Evolutionary conservation across 2,329 filamentous ascomycete species (phyloP), one percentile per base, ranked within the genome.

Genomic region (Cordyceps javanica): DNA sequence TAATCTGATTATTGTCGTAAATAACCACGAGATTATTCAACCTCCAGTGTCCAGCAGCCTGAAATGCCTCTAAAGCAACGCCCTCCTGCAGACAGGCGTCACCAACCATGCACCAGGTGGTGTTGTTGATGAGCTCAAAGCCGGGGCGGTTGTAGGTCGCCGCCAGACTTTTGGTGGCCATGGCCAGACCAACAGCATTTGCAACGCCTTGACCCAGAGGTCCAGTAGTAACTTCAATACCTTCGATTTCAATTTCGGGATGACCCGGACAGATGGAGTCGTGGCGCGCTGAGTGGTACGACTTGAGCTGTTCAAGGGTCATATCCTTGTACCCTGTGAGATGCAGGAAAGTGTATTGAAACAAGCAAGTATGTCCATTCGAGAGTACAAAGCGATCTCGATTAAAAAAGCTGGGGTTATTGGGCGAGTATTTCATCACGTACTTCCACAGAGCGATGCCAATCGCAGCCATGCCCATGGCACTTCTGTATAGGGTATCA

Each of bases 341-440:
- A 59, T 84, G 77, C 9, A 81, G 69, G 60, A 83, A 78, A 0
- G 70, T 66, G 66, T 83, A 83, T 58, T 81, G 77, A 60, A 81
- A 82, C 23, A 83, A 70, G 62, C 78, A 80, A 1, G 77, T 75
- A 62, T 82, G 80, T n/a, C 69, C 83, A 62, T 86, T 86, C 23
- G 82, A 85, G 11, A 86, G 73, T 7, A 86, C 78, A 63, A 86
- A 86, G 23, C 82, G 77, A 62, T 86, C 83, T 36, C 83, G 74
- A 66, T 86, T 83, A 72, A 86, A 85, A 67, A 73, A 86, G 42
- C 74, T 65, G 9, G 80, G 77, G 41, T 77, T 77, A n/a, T 71
- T 69, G 0, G 83, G 82, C 2, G 79, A 76, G 64, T 83, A 86
- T 46, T 74, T 73, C 83, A 87, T 86, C 5, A 74, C 73, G 64